Conservation (phyloP, 2,329 filamentous ascomycete species). For the Amauroascus verrucosus region DNA sequence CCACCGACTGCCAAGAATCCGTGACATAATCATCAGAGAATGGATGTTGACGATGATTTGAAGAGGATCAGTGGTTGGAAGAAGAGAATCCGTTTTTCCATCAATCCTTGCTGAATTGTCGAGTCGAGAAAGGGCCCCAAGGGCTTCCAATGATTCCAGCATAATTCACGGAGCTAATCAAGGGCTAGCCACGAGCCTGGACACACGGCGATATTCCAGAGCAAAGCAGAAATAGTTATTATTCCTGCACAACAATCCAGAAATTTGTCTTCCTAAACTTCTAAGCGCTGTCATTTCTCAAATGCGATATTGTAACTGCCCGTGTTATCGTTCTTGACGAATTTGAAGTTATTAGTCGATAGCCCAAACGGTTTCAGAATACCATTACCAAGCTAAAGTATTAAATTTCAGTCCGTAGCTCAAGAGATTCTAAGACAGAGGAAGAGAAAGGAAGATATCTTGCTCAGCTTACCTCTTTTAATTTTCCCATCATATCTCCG, state of each 20-base stretch:
- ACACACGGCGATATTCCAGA: too few species aligned
- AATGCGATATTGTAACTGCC: conserved; percentile 96
- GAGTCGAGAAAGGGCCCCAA: too few species aligned
- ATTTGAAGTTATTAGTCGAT: conserved; percentile 89
- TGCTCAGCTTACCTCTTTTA: conserved; percentile 58
- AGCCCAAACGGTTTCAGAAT: conserved; percentile 87
- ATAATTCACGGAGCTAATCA: too few species aligned
- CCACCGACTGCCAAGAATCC: not conserved
- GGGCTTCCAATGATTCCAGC: too few species aligned
- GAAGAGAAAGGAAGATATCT: not conserved
- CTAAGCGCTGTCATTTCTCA: conserved; percentile 19
- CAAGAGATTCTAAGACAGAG: too few species aligned
- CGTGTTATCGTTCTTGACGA: conserved; percentile 77
- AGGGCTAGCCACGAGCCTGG: too few species aligned
- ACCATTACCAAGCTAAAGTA: conserved; percentile 64
- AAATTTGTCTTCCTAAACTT: too few species aligned
- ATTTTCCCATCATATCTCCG: conserved; percentile 93
- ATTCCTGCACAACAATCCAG: too few species aligned
- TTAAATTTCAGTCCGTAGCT: not conserved
- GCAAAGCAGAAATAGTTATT: not conserved
- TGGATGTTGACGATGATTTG: not conserved
- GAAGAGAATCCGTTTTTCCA: not conserved
- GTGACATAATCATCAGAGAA: not conserved
- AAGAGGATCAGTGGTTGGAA: not conserved
- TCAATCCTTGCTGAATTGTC: not conserved